A percentile compares a stretch with the other conserved stretches of the same genome.
These are phyloP conservation scores for Amanita polypyramis DNA, from an alignment of 768 basidiomycete species.

Conservation along the genomic window DNA sequence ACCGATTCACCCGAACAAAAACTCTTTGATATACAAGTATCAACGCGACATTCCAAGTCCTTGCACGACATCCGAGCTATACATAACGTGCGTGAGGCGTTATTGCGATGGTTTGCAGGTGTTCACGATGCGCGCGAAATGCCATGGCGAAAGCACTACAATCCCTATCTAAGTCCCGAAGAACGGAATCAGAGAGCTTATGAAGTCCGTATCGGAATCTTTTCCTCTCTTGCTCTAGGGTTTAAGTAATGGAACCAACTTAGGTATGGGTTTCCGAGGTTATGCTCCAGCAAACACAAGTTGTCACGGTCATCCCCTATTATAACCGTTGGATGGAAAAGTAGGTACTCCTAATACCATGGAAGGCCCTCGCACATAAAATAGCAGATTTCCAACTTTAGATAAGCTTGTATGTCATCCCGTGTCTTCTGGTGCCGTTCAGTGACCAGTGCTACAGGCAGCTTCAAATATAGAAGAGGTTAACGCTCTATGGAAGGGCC, in stretches of 20 bases:
- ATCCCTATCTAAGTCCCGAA: conserved; percentile 38
- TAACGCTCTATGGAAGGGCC: conserved; percentile 83
- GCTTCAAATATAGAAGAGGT: conserved; percentile 71
- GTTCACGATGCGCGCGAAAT: conserved; percentile 66
- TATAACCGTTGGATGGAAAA: conserved; percentile 81
- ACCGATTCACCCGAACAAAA: conserved; percentile 7
- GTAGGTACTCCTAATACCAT: conserved; percentile 26
- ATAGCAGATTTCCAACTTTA: conserved; percentile 70
- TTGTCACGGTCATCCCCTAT: conserved; percentile 88
- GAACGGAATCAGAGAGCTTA: conserved; percentile 82
- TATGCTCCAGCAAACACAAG: conserved; percentile 96
- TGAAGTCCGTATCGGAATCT: conserved; percentile 42
- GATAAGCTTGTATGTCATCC: conserved; percentile 48
- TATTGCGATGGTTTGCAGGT: conserved; percentile 62
- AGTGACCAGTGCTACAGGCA: conserved; percentile 31
- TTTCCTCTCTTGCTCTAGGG: background rate
- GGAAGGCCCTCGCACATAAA: conserved; percentile 7
- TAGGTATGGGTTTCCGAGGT: conserved; percentile 89
- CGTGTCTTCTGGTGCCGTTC: conserved; percentile 7
- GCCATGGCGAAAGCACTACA: conserved; percentile 84
- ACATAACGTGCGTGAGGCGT: conserved; percentile 31
- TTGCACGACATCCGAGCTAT: conserved; percentile 37
- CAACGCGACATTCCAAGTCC: conserved; percentile 29
- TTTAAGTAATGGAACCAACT: background rate
- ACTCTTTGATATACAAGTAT: conserved; percentile 5